phyloP scores from a whole-genome alignment of 1,284 basidiomycete species.

The Cutaneotrichosporon sp. region DNA sequence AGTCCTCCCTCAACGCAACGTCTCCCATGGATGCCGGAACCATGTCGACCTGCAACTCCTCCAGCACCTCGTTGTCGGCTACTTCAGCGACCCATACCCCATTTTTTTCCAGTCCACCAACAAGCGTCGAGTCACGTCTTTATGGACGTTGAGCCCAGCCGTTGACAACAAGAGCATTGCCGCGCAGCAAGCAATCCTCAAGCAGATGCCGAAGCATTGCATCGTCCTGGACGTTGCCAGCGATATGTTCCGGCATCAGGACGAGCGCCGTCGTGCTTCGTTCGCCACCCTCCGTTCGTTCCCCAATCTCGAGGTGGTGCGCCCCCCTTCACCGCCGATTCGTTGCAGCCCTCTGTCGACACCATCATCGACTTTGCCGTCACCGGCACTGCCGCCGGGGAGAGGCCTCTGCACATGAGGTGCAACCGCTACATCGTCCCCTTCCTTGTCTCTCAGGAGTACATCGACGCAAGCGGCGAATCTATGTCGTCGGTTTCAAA shows the following conservation, averaged over 20 bases:
- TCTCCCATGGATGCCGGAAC: background rate
- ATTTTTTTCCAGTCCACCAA: background rate
- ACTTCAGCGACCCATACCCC: background rate
- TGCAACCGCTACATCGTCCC: background rate
- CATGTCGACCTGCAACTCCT: background rate
- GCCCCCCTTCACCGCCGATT: background rate
- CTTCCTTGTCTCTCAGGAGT: background rate
- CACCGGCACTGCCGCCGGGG: too few relatives aligned
- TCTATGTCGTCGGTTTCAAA: too few relatives aligned
- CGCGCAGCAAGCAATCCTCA: background rate
- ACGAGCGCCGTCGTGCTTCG: background rate
- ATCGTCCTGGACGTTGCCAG: background rate
- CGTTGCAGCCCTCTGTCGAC: background rate
- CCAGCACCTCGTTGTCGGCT: background rate
- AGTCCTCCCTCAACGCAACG: background rate
- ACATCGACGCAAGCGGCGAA: too few relatives aligned
- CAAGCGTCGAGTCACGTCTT: background rate
- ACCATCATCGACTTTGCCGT: background rate
- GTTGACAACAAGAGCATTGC: background rate
- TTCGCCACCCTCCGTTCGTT: background rate
- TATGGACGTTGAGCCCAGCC: background rate
- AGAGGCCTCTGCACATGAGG: background rate
- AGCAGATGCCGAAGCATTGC: background rate
- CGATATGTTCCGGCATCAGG: background rate
- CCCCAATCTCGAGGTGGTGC: background rate